Base-by-base conservation (phyloP, 78 protist species). In the Dictyostelium capitatum region DNA sequence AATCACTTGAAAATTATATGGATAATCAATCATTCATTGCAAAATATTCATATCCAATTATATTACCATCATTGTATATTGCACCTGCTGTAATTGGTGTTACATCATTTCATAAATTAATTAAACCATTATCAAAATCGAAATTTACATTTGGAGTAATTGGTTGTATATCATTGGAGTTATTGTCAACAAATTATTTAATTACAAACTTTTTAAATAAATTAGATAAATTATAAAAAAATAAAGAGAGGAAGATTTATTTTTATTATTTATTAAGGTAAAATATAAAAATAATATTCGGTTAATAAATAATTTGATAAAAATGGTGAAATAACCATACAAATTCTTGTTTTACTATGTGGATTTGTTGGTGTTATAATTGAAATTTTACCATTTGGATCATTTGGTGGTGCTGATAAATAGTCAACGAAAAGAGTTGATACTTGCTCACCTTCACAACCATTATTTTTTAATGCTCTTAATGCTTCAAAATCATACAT, bases 11-110 rank as follows among this genome's bases (percentile, higher is more conserved):
- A 48, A 62, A 59, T 5, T 56, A 30, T 25, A 43, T 11, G 12
- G 75, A 56, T 17, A 37, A 37, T 37, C 83, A 82, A 4, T 46
- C 78, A 0, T 56, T 62, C 17, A 43, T 84, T 8, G 15, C 82
- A 14, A 84, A 84, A 25, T 74, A 47, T 20, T 77, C 82, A 19
- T 74, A 57, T 47, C 92, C 92, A 84, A 46, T 75, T 12, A 6
- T 77, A 32, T 15, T 83, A 7, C 20, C 74, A 28, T 25, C 82
- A 1, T 50, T 37, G 20, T 53, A 70, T 3, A 14, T 53, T 9
- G n/a, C 47, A 53, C 91, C 91, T 0, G 81, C 91, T 17, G 28
- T 72, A 25, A 0, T 82, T 2, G 28, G 43, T 2, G 25, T 32
- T 15, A 30, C 15, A 4, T 12, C 75, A 4, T 32, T 32, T 67